Evolutionary conservation across 2,329 filamentous ascomycete species (phyloP), one percentile per base, ranked within the genome.

Genomic region (Colletotrichum sp.): DNA sequence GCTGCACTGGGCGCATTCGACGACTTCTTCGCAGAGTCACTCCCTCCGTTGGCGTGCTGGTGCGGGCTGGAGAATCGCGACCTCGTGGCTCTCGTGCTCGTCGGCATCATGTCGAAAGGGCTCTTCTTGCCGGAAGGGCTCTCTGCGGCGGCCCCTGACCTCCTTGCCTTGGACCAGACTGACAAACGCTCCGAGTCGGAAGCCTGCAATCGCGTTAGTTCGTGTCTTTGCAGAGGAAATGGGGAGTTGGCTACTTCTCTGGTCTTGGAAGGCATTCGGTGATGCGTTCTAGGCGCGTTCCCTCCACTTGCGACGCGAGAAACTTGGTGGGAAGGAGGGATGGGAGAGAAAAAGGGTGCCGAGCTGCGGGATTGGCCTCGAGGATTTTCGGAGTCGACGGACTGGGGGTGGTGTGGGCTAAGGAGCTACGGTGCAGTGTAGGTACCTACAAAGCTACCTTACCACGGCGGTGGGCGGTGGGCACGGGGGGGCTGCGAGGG

Each of bases 11-110:
- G 72, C 78, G 81, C 81, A 77, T 80, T 82, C 71, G 79, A 21
- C 43, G 43, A 66, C 70, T 76, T 75, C 52, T 76, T 79, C 24
- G 8, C 70, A 15, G 73, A 28, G 34, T 76, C 73, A 21, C 32
- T 30, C 24, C 65, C 70, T 73, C 78, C 78, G 77, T 80, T 83
- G 72, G 79, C 78, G 52, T 79, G 77, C 77, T 85, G 84, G 68
- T 87, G 85, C 32, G 90, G 90, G 79, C 90, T 92, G 76, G 90
- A 91, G 79, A 87, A 90, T 70, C 90, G 89, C 83, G 90, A 91
- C 83, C 90, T 87, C 79, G 88, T 85, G 71, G 88, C 84, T 83
- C 89, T 85, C 77, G 86, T 88, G 80, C 83, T 87, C 76, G 85
- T 83, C 56, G 87, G 84, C 76, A 86, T 84, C 80, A 85, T 85